Evolutionary conservation across 192 early-diverging fungal species (phyloP), one percentile per base, ranked within the genome.

Genomic region (Chytriomyces sp.): DNA sequence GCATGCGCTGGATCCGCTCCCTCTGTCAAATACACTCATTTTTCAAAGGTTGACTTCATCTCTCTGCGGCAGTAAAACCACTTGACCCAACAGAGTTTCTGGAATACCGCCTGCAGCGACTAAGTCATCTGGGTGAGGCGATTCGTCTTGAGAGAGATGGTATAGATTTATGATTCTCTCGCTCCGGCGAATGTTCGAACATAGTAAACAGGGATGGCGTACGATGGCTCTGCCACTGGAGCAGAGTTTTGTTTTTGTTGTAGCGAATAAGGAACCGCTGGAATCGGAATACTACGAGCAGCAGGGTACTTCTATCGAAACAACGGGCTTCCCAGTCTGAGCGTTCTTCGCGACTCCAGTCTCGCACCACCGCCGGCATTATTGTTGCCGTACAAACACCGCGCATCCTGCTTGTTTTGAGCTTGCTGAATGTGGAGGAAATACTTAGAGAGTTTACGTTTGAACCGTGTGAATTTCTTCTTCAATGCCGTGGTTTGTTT

Each of bases 21-120:
- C 37, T 52, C 57, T 5, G 36, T 12, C 37, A 44, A 44, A 28
- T 64, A 59, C 22, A 70, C 57, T 12, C 57, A 37, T 40, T 59
- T 70, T 31, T 70, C 68, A 70, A 70, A 70, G 12, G 68, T 70
- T 6, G 52, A 25, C 54, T 70, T 70, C 10, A n/a, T 5, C 19
- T 59, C 68, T 30, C 54, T 58, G 57, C 22, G 57, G 39, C 6
- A 59, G 12, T n/a, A 70, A n/a, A 5, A 70, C 68, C 1, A 59
- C 56, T 41, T 70, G 68, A 12, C 68, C 68, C 53, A 70, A 28
- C 6, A 70, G 38, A 2, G 68, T 37, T 38, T 70, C 56, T 1
- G 68, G 68, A 38, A 70, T 55, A 10, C 22, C 39, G 14, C 7
- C 8, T 6, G 25, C 30, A 17, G 22, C 12, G 39, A 26, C 65